Evolutionary conservation across 2,329 filamentous ascomycete species (phyloP), one percentile per base, ranked within the genome.

Genomic region (Karstenula rhodostoma): DNA sequence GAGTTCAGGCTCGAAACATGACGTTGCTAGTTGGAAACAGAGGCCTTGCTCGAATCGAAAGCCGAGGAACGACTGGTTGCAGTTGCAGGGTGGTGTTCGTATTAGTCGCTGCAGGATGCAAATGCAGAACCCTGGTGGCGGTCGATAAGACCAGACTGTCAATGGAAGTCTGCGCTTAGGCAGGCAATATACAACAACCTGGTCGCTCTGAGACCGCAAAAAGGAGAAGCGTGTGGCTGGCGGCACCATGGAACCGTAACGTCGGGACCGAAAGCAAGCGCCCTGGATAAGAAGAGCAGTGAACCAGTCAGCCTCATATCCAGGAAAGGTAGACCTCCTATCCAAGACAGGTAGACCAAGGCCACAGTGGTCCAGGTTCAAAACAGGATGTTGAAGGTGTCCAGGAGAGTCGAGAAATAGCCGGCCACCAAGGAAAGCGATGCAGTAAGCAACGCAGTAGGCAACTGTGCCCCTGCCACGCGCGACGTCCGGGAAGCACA

Each of bases 91-190:
- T 51, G 22, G 33, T 54, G 57, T 47, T 52, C 61, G 61, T 67
- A 67, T 67, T 67, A 62, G 62, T 63, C 62, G 64, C 62, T 65
- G 62, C 58, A 64, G 25, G 37, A 37, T 35, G 17, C 32, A 51
- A 15, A 49, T 22, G 54, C 48, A 33, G 29, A 48, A 35, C 51
- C 51, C 57, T 29, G 33, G 61, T 19, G 15, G 55, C 46, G 29
- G 63, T 48, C 48, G 61, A 62, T 57, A 61, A 61, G 54, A 53
- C 42, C 57, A 53, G 53, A 32, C 43, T 60, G 57, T 56, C 63
- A 47, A 66, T 67, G 60, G 22, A 49, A 56, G 22, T 58, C 32
- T 66, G 63, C 65, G 52, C 53, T 57, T 44, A 44, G 35, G 53
- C 48, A 33, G 40, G 12, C 50, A 65, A 65, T 67, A 37, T 65